phyloP scores from a whole-genome alignment of 441 rosid genomes.

The Gossypium schwendimanii region DNA sequence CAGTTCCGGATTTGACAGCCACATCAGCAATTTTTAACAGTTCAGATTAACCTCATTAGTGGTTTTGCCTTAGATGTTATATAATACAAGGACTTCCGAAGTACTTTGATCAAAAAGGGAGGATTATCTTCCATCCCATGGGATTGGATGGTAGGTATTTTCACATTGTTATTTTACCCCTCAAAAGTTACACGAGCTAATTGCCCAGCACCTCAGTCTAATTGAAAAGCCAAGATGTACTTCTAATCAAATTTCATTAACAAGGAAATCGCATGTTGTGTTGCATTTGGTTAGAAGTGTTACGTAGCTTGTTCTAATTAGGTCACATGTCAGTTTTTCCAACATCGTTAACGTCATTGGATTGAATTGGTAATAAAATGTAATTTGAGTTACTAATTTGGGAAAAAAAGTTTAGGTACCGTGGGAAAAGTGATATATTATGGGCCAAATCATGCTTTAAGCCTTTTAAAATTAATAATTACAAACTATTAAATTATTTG shows the following conservation, averaged over 20 bases:
- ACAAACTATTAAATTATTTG: background rate
- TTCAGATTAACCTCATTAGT: background rate
- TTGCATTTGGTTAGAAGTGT: background rate
- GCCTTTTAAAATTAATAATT: background rate
- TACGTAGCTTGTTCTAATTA: background rate
- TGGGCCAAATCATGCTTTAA: background rate
- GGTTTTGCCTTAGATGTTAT: background rate
- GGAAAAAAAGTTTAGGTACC: background rate
- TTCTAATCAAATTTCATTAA: background rate
- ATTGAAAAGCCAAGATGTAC: background rate
- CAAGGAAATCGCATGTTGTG: background rate
- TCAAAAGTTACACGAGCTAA: background rate
- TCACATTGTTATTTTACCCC: background rate
- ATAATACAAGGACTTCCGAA: background rate
- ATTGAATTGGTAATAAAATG: background rate
- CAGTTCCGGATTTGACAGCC: background rate
- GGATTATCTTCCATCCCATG: background rate
- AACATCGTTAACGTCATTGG: background rate
- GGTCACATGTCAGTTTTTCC: background rate
- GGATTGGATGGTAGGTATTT: background rate
- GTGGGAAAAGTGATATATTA: background rate
- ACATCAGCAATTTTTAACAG: background rate
- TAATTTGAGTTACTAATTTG: background rate
- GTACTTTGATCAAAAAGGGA: background rate
- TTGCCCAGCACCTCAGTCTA: background rate